These are phyloP conservation scores for Phytophthora fragariae DNA, from an alignment of 352 stramenopile genomes.

Conservation along the genomic window DNA sequence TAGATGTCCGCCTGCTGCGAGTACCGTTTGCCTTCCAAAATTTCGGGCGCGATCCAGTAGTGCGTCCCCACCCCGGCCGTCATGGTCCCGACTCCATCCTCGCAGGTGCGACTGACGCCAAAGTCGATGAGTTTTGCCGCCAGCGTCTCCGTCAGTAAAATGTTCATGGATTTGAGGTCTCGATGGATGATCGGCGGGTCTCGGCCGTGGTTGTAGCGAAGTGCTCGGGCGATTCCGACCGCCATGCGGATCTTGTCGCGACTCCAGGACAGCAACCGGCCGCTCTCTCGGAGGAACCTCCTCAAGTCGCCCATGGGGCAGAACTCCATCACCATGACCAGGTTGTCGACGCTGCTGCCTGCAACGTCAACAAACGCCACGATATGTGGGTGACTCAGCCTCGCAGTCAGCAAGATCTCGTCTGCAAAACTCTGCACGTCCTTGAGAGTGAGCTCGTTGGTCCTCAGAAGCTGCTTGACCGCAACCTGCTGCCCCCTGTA, in stretches of 20 bases:
- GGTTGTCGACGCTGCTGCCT: constrained; percentile 50
- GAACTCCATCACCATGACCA: constrained; percentile 46
- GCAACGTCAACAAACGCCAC: constrained; percentile 49
- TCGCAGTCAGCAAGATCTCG: constrained; percentile 44
- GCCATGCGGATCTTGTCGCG: constrained; percentile 43
- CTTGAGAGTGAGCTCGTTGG: constrained; percentile 27
- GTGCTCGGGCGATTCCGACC: constrained; percentile 37
- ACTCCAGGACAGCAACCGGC: constrained; percentile 27
- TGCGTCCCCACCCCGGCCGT: constrained; percentile 40
- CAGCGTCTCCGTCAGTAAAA: constrained; percentile 39
- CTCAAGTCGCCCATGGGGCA: constrained; percentile 35
- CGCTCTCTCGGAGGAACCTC: constrained; percentile 21
- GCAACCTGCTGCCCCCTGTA: constrained; percentile 41
- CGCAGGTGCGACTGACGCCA: constrained; percentile 37
- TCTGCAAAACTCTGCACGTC: constrained; percentile 38
- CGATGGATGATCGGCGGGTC: constrained; percentile 47
- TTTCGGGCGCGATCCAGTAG: constrained; percentile 60
- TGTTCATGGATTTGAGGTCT: constrained; percentile 54
- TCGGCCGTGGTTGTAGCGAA: constrained; percentile 43
- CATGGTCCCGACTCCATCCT: constrained; percentile 30
- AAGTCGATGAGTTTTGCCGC: constrained; percentile 56
- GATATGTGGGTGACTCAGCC: constrained; percentile 40
- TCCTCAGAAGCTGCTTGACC: constrained; percentile 47
- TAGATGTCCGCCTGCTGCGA: constrained; percentile 74
- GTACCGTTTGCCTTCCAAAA: constrained; percentile 43